These are phyloP conservation scores for Apiospora malaysiana DNA, from an alignment of 2,329 filamentous ascomycete genomes.

Conservation along the genomic window DNA sequence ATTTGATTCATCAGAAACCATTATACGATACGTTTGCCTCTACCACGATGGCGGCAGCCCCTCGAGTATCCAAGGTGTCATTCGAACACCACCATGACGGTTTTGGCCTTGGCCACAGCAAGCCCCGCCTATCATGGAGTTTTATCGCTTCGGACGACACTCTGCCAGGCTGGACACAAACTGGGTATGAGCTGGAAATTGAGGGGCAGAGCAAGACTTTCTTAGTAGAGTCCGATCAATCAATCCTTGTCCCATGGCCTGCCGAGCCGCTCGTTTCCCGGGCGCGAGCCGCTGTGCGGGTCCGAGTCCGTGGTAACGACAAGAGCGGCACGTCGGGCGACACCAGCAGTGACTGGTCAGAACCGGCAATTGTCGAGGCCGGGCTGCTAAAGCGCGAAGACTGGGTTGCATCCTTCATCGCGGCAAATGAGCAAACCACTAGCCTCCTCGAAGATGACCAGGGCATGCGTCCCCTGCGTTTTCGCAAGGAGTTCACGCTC, in stretches of 20 bases:
- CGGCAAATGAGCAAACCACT: constrained; percentile 32
- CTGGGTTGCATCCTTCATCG: constrained; percentile 37
- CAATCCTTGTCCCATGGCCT: constrained; percentile 53
- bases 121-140: constrained; percentile 54
- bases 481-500: not conserved
- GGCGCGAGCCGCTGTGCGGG: constrained; percentile 42
- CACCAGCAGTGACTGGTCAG: constrained; percentile 36
- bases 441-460: not conserved
- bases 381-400: constrained; percentile 37
- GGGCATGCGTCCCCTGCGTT: not conserved
- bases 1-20: not conserved
- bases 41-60: not conserved
- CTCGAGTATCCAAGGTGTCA: not conserved
- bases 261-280: constrained; percentile 38
- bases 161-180: constrained; percentile 47
- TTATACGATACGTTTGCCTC: not conserved
- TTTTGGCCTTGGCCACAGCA: constrained; percentile 50
- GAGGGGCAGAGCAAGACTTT: constrained; percentile 25
- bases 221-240: constrained; percentile 43
- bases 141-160: constrained; percentile 39
- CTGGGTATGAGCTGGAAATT: constrained; percentile 51
- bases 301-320: constrained; percentile 38
- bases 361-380: constrained; percentile 43
- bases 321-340: constrained; percentile 21
- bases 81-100: constrained; percentile 41